Base-by-base conservation (phyloP, 768 basidiomycete genomes). In the Xerocomellus chrysenteron region DNA sequence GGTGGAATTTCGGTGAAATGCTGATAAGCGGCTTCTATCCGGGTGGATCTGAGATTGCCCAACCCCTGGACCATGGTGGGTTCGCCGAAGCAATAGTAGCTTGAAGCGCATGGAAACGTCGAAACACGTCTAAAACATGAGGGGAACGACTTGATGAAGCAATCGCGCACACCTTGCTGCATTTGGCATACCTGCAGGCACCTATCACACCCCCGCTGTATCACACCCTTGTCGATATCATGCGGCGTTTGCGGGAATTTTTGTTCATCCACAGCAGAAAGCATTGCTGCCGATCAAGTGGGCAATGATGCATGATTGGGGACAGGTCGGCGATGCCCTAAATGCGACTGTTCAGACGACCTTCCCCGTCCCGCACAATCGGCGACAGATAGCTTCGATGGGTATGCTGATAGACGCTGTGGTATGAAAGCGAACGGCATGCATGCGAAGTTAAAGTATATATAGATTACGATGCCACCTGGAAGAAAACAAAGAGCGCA, bases 111-210 rank as follows among this genome's bases (percentile, higher is more conserved):
- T 57, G 50, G 57, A 68, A 59, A 45, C 45, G 45, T 47, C 35
- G 58, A 65, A 63, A 55, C 66, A 68, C 57, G 68, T 59, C 61
- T 57, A 65, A 60, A 60, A 63, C 68, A 69, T 58, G 64, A 66
- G 59, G 71, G 50, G 32, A 13, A 58, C 26, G 32, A 50, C 54
- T 55, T 45, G 53, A 68, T 61, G 52, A 50, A 42, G 55, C 19
- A 55, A 50, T 44, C 44, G 45, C 54, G 54, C 45, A 57, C 43
- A 43, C 61, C 60, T 45, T 45, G 21, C 39, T 58, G 56, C 41
- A 62, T 68, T 59, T 55, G 52, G 58, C 50, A 52, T 48, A 24
- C 46, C 49, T 49, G 36, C 54, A 46, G 52, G 41, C 41, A 56
- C 37, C 21, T 33, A 44, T 39, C 40, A 51, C 64, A 54, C 46